Base-by-base conservation (phyloP, 306 rosid species). In the Cucumis melo region DNA sequence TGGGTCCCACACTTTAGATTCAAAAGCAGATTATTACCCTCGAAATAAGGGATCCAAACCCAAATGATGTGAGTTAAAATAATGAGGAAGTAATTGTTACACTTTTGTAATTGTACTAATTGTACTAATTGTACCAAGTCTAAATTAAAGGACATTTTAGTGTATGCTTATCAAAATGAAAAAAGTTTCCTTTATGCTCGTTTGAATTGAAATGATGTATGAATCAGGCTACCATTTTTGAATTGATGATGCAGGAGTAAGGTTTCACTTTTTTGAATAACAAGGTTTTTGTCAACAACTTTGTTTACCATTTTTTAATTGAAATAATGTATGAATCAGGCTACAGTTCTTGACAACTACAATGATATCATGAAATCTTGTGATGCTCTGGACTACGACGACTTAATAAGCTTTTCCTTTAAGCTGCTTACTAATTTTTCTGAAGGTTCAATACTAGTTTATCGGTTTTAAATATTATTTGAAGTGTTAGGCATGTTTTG, bases 331-430 rank as follows among this genome's bases (percentile, higher is more conserved):
- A 75, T 77, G 78, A 83, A 79, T 77, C 88, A 93, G 98, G 97
- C 94, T 36, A 83, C 78, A 75, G 85, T 93, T 87, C 97, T 93
- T 20, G 86, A 83, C 76, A 85, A 88, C 82, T 93, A 93, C 86
- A 82, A 82, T 83, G 82, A 84, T 66, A 88, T 91, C 81, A 82
- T 93, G 78, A 88, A 84, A 81, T 87, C 98, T 68, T 93, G 98
- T 78, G 84, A 93, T 66, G 97, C 98, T 60, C 78, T 93, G 82
- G 98, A 93, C 86, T 93, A 93, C 90, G 97, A 93, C 67, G 98
- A 91, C 84, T 77, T 93, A 81, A 93, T 93, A 81, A 84, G 91
- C 89, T 88, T 90, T 80, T 93, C 98, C 5, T 91, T 88, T 88
- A 88, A 86, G 89, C 87, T 93, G 76, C 97, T 93, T 10, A 73